Evolutionary conservation across 306 rosid species (phyloP).

Genomic region (Malus asiatica): DNA sequence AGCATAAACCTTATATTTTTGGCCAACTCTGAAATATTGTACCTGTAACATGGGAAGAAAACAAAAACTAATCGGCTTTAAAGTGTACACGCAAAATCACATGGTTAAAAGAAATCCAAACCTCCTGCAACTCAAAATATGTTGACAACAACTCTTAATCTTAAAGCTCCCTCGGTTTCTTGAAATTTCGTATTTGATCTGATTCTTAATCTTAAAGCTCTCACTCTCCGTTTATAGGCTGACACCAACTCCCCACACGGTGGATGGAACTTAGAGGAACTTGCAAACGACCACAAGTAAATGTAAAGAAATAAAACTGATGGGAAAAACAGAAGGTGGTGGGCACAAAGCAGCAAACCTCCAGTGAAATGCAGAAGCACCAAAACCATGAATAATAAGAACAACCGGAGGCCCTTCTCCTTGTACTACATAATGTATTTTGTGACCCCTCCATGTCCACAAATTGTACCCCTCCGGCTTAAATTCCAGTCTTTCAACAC

Average conservation of each 20-base stretch:
- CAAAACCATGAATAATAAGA: constrained; percentile 94
- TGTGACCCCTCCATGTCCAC: constrained; percentile 91
- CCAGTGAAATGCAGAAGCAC: constrained; percentile 94
- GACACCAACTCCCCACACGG: background rate
- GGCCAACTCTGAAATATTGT: constrained; percentile 87
- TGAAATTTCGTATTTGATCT: background rate
- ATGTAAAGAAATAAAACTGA: background rate
- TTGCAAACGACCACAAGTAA: background rate
- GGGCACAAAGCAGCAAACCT: constrained; percentile 35
- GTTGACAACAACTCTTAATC: background rate
- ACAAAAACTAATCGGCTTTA: background rate
- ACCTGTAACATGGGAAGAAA: constrained; percentile 35
- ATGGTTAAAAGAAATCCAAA: background rate
- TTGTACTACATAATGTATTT: constrained; percentile 85
- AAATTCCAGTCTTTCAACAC: constrained; percentile 56
- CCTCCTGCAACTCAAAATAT: background rate
- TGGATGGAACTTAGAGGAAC: background rate
- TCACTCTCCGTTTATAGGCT: background rate
- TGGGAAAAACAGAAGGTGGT: background rate
- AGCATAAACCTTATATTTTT: constrained; percentile 83
- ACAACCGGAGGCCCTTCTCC: constrained; percentile 87
- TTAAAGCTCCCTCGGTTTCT: background rate
- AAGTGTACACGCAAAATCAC: background rate
- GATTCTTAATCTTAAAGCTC: background rate
- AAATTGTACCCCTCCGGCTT: constrained; percentile 66